A percentile compares a stretch with the other conserved stretches of the same genome.
Evolutionary conservation across 805 yeast species (phyloP).

Genomic region (Yarrowia deformans): DNA sequence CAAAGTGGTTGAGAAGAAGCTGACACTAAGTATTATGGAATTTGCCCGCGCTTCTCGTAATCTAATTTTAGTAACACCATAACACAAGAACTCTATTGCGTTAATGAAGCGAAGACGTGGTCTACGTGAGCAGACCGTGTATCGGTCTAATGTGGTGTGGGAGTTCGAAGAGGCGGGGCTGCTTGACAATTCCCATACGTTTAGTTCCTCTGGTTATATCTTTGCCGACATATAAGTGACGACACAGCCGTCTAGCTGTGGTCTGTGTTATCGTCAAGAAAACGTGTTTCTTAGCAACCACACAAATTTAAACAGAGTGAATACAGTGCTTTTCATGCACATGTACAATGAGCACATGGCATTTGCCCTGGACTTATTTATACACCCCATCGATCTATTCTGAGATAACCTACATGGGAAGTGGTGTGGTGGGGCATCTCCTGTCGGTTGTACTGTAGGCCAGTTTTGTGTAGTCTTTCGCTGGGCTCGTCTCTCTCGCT

Average conservation of each 20-base stretch:
- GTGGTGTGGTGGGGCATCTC: neutral
- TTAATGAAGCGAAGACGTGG: slow-evolving; percentile 31
- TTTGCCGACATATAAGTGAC: neutral
- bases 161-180: neutral
- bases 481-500: neutral
- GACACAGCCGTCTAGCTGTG: neutral
- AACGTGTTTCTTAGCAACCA: slow-evolving; percentile 9
- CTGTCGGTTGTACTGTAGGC: neutral
- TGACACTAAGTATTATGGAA: slow-evolving; percentile 22
- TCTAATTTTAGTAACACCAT: slow-evolving; percentile 37
- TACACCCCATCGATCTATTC: slow-evolving; percentile 5
- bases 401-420: neutral
- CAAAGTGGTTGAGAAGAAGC: slow-evolving; percentile 5
- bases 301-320: slow-evolving; percentile 11
- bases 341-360: slow-evolving; percentile 10
- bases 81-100: slow-evolving; percentile 25
- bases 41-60: neutral
- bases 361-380: slow-evolving; percentile 19
- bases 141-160: neutral
- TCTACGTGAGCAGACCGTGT: slow-evolving; percentile 18
- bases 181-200: neutral
- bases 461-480: neutral
- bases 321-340: slow-evolving; percentile 30
- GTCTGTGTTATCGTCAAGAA: neutral
- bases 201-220: neutral